Evolutionary conservation across 2,329 filamentous ascomycete genomes (phyloP).

Genomic region (Thelonectria discophora): DNA sequence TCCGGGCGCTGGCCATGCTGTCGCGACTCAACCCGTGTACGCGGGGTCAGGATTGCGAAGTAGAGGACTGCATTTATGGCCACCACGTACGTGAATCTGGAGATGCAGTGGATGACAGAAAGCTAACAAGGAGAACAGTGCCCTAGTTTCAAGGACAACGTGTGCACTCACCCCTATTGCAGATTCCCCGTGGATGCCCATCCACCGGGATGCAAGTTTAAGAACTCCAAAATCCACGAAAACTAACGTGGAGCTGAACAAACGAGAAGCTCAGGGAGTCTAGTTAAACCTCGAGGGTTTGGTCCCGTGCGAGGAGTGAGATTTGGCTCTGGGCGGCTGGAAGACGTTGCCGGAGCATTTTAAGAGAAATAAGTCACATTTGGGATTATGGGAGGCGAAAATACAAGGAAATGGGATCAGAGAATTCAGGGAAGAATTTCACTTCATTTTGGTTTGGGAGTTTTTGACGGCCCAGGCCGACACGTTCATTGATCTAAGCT

Average conservation of each 20-base stretch:
- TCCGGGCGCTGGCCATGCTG: slow-evolving; percentile 64
- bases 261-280: not conserved
- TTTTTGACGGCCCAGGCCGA: not conserved
- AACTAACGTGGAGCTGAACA: slow-evolving; percentile 37
- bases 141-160: slow-evolving; percentile 60
- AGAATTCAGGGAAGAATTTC: not conserved
- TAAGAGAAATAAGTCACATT: not conserved
- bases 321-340: not conserved
- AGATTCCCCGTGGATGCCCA: slow-evolving; percentile 63
- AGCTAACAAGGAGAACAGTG: slow-evolving; percentile 51
- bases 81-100: slow-evolving; percentile 61
- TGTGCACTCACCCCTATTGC: slow-evolving; percentile 64
- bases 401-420: not conserved
- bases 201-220: slow-evolving; percentile 65
- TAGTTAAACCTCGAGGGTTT: not conserved
- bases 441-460: not conserved
- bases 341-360: not conserved
- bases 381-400: not conserved
- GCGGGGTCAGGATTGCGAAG: slow-evolving; percentile 65
- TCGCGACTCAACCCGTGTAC: slow-evolving; percentile 67
- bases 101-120: not conserved
- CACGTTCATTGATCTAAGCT: not conserved
- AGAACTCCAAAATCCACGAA: slow-evolving; percentile 46
- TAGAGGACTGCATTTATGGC: slow-evolving; percentile 68
- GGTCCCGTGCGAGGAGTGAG: not conserved